These are phyloP conservation scores for Carex littledalei DNA, from an alignment of 176 grass and related monocot species.

Conservation along the genomic window DNA sequence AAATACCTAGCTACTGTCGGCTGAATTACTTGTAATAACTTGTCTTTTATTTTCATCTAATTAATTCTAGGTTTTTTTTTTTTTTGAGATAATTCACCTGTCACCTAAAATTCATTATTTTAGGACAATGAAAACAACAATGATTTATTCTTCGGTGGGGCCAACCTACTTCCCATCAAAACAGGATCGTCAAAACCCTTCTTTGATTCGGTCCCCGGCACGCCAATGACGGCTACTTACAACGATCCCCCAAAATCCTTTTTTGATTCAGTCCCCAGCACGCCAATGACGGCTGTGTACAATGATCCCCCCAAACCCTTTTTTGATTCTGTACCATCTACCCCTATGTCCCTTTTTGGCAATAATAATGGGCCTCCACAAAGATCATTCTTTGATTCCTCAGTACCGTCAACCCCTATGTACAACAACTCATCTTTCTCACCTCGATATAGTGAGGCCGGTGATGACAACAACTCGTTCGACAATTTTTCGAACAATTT, in stretches of 20 bases:
- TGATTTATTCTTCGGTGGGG: slow-evolving; percentile 77
- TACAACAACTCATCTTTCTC: slow-evolving; percentile 75
- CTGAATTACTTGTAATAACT: not conserved
- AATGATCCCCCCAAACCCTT: slow-evolving; percentile 34
- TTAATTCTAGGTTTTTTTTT: not conserved
- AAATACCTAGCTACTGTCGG: not conserved
- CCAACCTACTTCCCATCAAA: slow-evolving; percentile 73
- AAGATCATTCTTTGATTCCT: slow-evolving; percentile 73
- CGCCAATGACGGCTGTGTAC: slow-evolving; percentile 15
- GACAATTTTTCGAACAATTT: slow-evolving; percentile 77
- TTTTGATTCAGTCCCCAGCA: slow-evolving; percentile 64
- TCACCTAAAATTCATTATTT: slow-evolving; percentile 18
- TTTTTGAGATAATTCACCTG: not conserved
- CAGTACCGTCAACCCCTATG: slow-evolving; percentile 68
- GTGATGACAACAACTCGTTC: slow-evolving; percentile 69
- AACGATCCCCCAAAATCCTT: slow-evolving; percentile 33
- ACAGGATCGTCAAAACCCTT: slow-evolving; percentile 62
- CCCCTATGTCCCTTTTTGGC: slow-evolving; percentile 48
- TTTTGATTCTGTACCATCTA: slow-evolving; percentile 63
- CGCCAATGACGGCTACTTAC: slow-evolving; percentile 28
- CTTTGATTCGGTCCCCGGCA: slow-evolving; percentile 77
- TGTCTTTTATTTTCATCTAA: not conserved
- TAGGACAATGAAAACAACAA: slow-evolving; percentile 76
- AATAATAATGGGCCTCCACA: slow-evolving; percentile 44
- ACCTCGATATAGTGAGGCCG: slow-evolving; percentile 79